phyloP scores from a whole-genome alignment of 805 yeast species.

The Osmozyma mogii region DNA sequence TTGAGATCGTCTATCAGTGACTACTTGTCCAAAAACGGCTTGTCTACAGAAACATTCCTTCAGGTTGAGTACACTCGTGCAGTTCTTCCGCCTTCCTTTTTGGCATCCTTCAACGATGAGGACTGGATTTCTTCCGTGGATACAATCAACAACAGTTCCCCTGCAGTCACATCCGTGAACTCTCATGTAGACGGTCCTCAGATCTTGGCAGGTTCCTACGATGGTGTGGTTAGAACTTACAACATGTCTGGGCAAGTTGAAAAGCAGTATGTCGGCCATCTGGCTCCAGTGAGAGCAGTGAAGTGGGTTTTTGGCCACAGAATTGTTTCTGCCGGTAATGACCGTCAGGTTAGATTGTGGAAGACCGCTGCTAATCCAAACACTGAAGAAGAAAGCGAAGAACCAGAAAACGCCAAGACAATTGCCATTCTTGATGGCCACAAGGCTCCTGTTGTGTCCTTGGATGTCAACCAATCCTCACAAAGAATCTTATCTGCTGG shows the following conservation, averaged over 20 bases:
- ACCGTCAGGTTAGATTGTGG: slow-evolving; percentile 86
- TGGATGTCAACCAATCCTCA: slow-evolving; percentile 49
- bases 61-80: slow-evolving; percentile 87
- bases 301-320: slow-evolving; percentile 70
- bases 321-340: slow-evolving; percentile 81
- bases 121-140: slow-evolving; percentile 90
- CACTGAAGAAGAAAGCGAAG: slow-evolving; percentile 17
- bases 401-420: slow-evolving; percentile 60
- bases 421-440: slow-evolving; percentile 87
- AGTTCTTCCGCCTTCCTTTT: slow-evolving; percentile 86
- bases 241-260: slow-evolving; percentile 72
- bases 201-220: slow-evolving; percentile 85
- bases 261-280: slow-evolving; percentile 79
- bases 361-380: slow-evolving; percentile 41
- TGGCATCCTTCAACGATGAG: slow-evolving; percentile 82
- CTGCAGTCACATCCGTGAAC: slow-evolving; percentile 13
- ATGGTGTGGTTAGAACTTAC: slow-evolving; percentile 90
- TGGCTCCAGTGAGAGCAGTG: slow-evolving; percentile 78
- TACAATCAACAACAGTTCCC: slow-evolving; percentile 32
- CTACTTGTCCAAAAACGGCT: slow-evolving; percentile 66
- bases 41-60: slow-evolving; percentile 73
- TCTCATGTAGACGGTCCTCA: slow-evolving; percentile 34
- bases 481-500: slow-evolving; percentile 77
- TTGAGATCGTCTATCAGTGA: slow-evolving; percentile 74
- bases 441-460: slow-evolving; percentile 72